These are phyloP conservation scores for Amphirosellinia nigrospora DNA, from an alignment of 495 filamentous ascomycete species.

Conservation along the genomic window DNA sequence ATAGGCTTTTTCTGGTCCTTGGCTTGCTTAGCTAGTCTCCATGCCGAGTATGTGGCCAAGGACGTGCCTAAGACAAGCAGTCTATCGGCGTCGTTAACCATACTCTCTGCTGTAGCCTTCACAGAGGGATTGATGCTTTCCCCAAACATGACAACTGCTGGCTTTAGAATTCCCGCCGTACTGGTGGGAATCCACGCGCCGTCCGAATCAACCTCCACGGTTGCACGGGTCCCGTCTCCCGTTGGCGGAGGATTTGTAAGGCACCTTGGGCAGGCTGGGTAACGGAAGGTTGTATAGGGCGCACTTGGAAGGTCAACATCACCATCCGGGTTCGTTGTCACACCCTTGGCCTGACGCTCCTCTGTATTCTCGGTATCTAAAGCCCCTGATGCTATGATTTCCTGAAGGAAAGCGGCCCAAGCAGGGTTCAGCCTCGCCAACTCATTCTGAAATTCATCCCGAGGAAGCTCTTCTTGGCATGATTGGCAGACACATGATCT, in stretches of 20 bases:
- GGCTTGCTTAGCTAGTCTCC: constrained; percentile 84
- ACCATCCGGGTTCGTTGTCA: constrained; percentile 90
- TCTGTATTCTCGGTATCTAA: constrained; percentile 77
- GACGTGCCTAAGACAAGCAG: constrained; percentile 86
- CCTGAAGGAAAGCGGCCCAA: constrained; percentile 79
- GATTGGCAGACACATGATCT: constrained; percentile 81
- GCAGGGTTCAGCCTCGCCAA: constrained; percentile 81
- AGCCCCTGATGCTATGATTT: constrained; percentile 73
- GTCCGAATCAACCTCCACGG: constrained; percentile 76
- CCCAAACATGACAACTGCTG: constrained; percentile 93
- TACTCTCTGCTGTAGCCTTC: constrained; percentile 78
- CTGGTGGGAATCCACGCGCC: constrained; percentile 77
- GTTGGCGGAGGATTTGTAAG: constrained; percentile 67
- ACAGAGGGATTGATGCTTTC: constrained; percentile 75
- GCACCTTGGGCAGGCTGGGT: constrained; percentile 87
- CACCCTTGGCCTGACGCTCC: constrained; percentile 68
- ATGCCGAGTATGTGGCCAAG: constrained; percentile 93
- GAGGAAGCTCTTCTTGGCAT: constrained; percentile 69
- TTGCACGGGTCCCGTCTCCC: constrained; percentile 60
- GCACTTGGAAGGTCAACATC: constrained; percentile 91
- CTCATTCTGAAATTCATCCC: constrained; percentile 75
- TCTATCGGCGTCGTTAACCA: constrained; percentile 73
- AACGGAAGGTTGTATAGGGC: constrained; percentile 87
- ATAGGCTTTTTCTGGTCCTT: constrained; percentile 83
- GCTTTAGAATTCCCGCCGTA: constrained; percentile 84